Evolutionary conservation across 768 basidiomycete species (phyloP).

Genomic region (Lactifluus subvellereus): DNA sequence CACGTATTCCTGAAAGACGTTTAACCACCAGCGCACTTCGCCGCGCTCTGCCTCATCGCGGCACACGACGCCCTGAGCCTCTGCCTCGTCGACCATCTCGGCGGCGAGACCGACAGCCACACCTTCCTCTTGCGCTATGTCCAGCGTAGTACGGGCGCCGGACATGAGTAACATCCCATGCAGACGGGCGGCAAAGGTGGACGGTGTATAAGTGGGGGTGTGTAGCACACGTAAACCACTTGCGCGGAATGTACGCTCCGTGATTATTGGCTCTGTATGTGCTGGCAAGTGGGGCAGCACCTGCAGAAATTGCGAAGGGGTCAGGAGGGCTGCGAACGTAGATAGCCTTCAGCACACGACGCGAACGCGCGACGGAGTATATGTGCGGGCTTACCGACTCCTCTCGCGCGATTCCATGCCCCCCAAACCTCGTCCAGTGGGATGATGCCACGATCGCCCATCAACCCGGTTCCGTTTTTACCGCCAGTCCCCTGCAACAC

Average conservation of each 20-base stretch:
- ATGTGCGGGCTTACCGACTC: slow-evolving; percentile 58
- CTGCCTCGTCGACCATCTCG: slow-evolving; percentile 75
- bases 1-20: slow-evolving; percentile 57
- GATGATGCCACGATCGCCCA: slow-evolving; percentile 74
- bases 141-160: slow-evolving; percentile 47
- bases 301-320: slow-evolving; percentile 80
- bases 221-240: slow-evolving; percentile 80
- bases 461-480: slow-evolving; percentile 50
- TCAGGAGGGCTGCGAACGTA: slow-evolving; percentile 63
- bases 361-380: neutral
- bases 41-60: slow-evolving; percentile 68
- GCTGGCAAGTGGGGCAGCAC: slow-evolving; percentile 61
- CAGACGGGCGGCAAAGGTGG: slow-evolving; percentile 65
- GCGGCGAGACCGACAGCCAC: slow-evolving; percentile 66
- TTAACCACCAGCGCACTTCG: slow-evolving; percentile 69
- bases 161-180: slow-evolving; percentile 40
- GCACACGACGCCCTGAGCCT: slow-evolving; percentile 62
- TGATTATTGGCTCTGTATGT: slow-evolving; percentile 64
- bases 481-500: slow-evolving; percentile 52
- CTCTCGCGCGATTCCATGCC: slow-evolving; percentile 89
- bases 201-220: slow-evolving; percentile 66
- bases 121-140: slow-evolving; percentile 66
- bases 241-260: slow-evolving; percentile 53
- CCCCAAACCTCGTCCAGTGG: slow-evolving; percentile 94
- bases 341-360: neutral